Percentiles rank a stretch among this genome's conserved stretches.
phyloP scores from a whole-genome alignment of 345 rosid species.

The Populus davidiana region DNA sequence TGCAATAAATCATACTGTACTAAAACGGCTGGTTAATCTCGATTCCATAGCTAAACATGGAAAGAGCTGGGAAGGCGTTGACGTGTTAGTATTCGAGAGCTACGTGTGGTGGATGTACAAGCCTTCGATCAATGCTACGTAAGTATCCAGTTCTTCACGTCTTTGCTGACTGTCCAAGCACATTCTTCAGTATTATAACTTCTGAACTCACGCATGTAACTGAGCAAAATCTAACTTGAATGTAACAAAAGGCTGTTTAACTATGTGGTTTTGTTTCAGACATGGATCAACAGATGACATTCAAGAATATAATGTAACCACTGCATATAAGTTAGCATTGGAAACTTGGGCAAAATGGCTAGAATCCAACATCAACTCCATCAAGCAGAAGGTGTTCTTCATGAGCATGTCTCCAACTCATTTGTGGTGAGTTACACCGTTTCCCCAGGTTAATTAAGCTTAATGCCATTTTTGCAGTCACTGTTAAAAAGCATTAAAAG shows the following conservation, averaged over 20 bases:
- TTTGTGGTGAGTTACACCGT: constrained; percentile 49
- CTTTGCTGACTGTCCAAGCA: background rate
- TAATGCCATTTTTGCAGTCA: too few species aligned
- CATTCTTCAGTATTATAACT: background rate
- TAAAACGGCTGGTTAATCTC: constrained; percentile 67
- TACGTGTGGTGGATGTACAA: constrained; percentile 97
- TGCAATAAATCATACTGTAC: constrained; percentile 84
- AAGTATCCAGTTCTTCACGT: constrained; percentile 16
- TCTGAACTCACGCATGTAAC: background rate
- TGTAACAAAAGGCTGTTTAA: background rate
- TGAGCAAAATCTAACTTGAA: background rate
- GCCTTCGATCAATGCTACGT: constrained; percentile 83
- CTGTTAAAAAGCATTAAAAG: background rate
- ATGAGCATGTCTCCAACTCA: constrained; percentile 94
- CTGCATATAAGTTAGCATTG: constrained; percentile 68
- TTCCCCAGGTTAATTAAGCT: background rate
- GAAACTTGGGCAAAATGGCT: constrained; percentile 91
- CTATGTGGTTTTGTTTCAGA: constrained; percentile 33
- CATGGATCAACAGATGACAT: constrained; percentile 44
- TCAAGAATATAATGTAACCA: constrained; percentile 61
- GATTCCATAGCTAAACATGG: constrained; percentile 82
- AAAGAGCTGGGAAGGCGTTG: constrained; percentile 68
- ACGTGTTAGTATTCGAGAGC: constrained; percentile 76
- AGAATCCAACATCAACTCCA: constrained; percentile 56
- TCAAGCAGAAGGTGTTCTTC: constrained; percentile 75